A percentile compares a stretch with the other conserved stretches of the same genome.
Conservation (phyloP, 495 filamentous ascomycete genomes). For the Neurospora sp. region DNA sequence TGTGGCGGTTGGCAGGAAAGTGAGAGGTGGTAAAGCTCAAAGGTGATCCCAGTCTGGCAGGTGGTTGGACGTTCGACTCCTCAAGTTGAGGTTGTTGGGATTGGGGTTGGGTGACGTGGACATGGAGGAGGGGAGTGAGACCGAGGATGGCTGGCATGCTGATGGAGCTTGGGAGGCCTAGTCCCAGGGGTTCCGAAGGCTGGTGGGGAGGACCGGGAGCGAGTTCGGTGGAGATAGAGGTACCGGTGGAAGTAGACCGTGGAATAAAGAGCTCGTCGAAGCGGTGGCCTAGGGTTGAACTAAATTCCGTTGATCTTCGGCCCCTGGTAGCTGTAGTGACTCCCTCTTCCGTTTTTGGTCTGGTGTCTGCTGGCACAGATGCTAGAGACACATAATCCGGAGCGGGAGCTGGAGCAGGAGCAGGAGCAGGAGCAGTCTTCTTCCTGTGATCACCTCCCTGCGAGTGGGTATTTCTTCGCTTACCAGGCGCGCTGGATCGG, state of each 20-base stretch:
- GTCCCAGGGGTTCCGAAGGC: slow-evolving; percentile 1
- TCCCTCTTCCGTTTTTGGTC: neutral
- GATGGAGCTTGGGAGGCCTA: neutral
- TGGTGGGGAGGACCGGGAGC: slow-evolving; percentile 13
- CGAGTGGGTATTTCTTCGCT: slow-evolving; percentile 31
- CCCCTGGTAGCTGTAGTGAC: neutral
- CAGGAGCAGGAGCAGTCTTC: neutral
- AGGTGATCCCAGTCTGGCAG: slow-evolving; percentile 40
- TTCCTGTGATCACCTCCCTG: neutral
- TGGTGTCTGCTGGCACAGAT: neutral
- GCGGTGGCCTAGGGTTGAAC: slow-evolving; percentile 14
- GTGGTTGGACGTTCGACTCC: slow-evolving; percentile 18
- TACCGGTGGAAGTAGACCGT: slow-evolving; percentile 4
- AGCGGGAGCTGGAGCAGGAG: neutral
- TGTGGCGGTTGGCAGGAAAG: slow-evolving; percentile 24
- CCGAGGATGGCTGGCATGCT: neutral
- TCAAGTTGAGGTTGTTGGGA: neutral
- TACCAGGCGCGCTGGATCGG: slow-evolving; percentile 31
- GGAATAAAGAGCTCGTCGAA: slow-evolving; percentile 24
- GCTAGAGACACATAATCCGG: neutral
- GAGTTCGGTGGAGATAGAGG: neutral
- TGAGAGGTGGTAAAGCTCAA: slow-evolving; percentile 32
- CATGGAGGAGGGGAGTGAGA: neutral
- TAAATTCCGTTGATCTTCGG: slow-evolving; percentile 9
- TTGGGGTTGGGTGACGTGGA: neutral